A percentile compares a stretch with the other conserved stretches of the same genome.
phyloP scores from a whole-genome alignment of 2,329 filamentous ascomycete genomes.

The Dactylellina haptotyla region DNA sequence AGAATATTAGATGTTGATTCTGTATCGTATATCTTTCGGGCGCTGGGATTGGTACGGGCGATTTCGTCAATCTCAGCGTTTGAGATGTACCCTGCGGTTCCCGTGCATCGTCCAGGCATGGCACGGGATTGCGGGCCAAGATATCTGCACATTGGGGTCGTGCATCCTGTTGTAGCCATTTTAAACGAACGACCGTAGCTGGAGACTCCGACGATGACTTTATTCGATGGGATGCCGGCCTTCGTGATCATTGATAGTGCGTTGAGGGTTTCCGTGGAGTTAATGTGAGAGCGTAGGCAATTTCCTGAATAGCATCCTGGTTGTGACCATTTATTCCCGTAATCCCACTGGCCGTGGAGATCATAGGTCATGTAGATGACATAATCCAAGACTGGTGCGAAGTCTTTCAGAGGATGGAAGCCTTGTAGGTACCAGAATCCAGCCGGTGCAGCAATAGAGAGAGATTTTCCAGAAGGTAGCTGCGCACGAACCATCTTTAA shows the following conservation, averaged over 20 bases:
- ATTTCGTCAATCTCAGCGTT: conserved; percentile 59
- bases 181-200: conserved; percentile 60
- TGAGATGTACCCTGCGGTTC: conserved; percentile 59
- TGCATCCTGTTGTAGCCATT: conserved; percentile 60
- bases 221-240: conserved; percentile 58
- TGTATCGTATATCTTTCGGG: conserved; percentile 43
- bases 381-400: conserved; percentile 59
- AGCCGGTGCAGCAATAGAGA: conserved; percentile 15
- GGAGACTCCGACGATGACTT: conserved; percentile 59
- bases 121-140: conserved; percentile 57
- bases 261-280: conserved; percentile 56
- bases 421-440: conserved; percentile 62
- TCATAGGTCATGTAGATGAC: conserved; percentile 57
- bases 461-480: neutral
- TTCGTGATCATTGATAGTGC: conserved; percentile 53
- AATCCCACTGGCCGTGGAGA: conserved; percentile 28
- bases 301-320: conserved; percentile 39
- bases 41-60: conserved; percentile 25
- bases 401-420: conserved; percentile 60
- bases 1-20: conserved; percentile 53
- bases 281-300: conserved; percentile 53
- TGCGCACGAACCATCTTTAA: conserved; percentile 54
- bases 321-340: conserved; percentile 27
- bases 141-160: conserved; percentile 57
- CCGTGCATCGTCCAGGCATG: conserved; percentile 58